Conservation (phyloP, 345 rosid species). For the Acer negundo region DNA sequence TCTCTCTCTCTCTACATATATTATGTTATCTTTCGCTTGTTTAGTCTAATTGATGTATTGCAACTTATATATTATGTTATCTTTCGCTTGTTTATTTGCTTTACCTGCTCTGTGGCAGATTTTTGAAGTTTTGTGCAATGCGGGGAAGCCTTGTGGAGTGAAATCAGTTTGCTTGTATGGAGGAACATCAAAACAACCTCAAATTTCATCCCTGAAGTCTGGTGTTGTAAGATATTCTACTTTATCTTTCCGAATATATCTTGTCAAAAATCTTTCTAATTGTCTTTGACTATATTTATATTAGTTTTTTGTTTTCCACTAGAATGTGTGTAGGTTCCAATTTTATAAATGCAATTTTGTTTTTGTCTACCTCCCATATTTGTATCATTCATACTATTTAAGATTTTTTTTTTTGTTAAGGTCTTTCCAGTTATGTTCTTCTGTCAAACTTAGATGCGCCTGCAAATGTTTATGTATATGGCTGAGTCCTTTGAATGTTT, state of each 20-base stretch:
- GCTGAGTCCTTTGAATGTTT: not conserved
- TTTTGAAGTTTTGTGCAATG: slow-evolving; percentile 70
- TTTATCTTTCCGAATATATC: slow-evolving; percentile 12
- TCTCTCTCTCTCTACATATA: not conserved
- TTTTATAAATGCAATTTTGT: not conserved
- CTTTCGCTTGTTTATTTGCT: not conserved
- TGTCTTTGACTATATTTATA: slow-evolving; percentile 8
- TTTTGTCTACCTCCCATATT: not conserved
- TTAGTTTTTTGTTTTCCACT: not conserved
- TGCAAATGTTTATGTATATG: not conserved
- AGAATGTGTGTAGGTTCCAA: not conserved
- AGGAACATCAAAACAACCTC: slow-evolving; percentile 88
- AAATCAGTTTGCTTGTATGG: slow-evolving; percentile 84
- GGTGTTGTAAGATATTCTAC: slow-evolving; percentile 65
- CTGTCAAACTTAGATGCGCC: not conserved
- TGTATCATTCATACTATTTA: not conserved
- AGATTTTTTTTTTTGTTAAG: not conserved
- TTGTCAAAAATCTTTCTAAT: not conserved
- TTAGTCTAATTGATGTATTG: not conserved
- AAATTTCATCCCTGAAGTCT: slow-evolving; percentile 64
- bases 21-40: not conserved
- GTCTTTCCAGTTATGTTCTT: not conserved
- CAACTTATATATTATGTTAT: not conserved
- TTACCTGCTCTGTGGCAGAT: slow-evolving; percentile 51
- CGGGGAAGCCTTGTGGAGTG: slow-evolving; percentile 76